phyloP scores from a whole-genome alignment of 148 eudicot species.

The Camellia granthamiana region DNA sequence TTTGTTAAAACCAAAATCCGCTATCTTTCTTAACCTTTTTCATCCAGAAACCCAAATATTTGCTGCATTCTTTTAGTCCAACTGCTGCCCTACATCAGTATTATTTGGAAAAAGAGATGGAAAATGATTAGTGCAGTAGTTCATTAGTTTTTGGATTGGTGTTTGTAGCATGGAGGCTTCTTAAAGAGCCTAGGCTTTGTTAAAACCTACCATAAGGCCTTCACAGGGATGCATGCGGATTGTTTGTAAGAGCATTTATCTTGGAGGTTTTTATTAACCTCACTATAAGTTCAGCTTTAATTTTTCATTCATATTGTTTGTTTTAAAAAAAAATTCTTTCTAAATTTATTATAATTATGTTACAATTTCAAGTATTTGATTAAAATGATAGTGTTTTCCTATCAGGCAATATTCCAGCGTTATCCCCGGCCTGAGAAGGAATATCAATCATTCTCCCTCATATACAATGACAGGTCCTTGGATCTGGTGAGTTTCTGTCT shows the following conservation, averaged over 20 bases:
- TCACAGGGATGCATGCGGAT: not conserved
- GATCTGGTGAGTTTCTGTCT: constrained; percentile 70
- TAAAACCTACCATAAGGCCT: not conserved
- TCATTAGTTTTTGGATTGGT: not conserved
- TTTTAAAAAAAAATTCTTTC: not conserved
- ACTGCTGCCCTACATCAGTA: not conserved
- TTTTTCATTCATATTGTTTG: not conserved
- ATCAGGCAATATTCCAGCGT: constrained; percentile 81
- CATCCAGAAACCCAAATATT: not conserved
- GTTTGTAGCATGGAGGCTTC: not conserved
- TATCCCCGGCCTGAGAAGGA: constrained; percentile 97
- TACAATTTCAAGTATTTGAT: constrained; percentile 11
- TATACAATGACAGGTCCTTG: constrained; percentile 77
- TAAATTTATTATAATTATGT: not conserved
- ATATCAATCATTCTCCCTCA: constrained; percentile 90
- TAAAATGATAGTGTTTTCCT: constrained; percentile 7
- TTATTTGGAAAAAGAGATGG: not conserved
- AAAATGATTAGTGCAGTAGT: not conserved
- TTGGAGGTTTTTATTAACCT: not conserved
- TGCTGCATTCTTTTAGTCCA: not conserved
- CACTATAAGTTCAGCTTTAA: not conserved
- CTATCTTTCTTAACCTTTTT: not conserved
- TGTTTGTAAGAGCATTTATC: not conserved
- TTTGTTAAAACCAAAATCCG: not conserved
- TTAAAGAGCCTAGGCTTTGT: not conserved